These are phyloP conservation scores for Auriscalpium microsporum DNA, from an alignment of 768 basidiomycete genomes.

Conservation along the genomic window DNA sequence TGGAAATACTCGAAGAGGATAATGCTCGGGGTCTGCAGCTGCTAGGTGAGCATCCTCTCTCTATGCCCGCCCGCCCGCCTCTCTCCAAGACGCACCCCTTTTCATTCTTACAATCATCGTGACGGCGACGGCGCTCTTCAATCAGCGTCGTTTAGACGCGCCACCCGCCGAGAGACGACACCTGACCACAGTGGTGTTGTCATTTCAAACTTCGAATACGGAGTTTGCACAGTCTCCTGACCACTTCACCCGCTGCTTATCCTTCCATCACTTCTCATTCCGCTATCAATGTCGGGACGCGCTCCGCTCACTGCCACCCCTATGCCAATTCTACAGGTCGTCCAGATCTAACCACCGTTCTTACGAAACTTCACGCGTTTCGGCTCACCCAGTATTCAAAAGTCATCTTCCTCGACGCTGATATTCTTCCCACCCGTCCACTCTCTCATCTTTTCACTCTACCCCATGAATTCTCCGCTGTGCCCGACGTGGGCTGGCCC, in stretches of 20 bases:
- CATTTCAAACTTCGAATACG: not conserved
- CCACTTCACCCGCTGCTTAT: not conserved
- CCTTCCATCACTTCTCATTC: not conserved
- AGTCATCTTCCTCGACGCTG: constrained; percentile 87
- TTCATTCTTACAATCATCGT: no score
- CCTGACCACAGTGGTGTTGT: not conserved
- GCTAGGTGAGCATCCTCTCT: constrained; percentile 55
- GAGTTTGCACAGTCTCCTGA: not conserved
- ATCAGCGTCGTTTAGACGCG: not conserved
- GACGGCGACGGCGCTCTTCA: not conserved
- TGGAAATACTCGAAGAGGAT: constrained; percentile 75
- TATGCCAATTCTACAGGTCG: constrained; percentile 53
- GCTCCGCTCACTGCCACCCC: not conserved
- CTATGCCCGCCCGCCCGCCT: not conserved
- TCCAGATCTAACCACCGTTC: constrained; percentile 83
- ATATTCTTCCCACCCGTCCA: constrained; percentile 81
- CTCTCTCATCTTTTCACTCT: constrained; percentile 87
- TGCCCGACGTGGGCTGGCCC: constrained; percentile 97
- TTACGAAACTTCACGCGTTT: constrained; percentile 95
- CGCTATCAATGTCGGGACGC: not conserved
- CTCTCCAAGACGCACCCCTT: no score
- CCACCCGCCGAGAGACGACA: not conserved
- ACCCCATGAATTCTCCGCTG: constrained; percentile 81
- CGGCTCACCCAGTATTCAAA: constrained; percentile 82
- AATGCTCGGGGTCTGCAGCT: constrained; percentile 61